Conservation (phyloP, 768 basidiomycete genomes). For the Wakefieldia striispora region DNA sequence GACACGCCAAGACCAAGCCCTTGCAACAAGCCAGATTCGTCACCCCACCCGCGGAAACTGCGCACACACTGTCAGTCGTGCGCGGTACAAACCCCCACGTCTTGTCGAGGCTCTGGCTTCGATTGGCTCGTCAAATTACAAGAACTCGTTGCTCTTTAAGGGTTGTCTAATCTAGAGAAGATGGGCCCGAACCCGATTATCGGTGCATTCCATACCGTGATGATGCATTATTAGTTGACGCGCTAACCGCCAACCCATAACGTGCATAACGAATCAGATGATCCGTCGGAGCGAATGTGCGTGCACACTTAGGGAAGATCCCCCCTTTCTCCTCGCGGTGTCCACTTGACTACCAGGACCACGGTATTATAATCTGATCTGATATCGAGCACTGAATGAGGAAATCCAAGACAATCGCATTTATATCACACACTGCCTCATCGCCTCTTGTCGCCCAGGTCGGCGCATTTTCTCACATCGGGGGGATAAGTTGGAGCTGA, state of each 20-base stretch:
- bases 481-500: slow-evolving; percentile 18
- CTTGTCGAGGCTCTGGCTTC: neutral
- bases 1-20: slow-evolving; percentile 2
- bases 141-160: neutral
- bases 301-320: neutral
- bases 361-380: slow-evolving; percentile 6
- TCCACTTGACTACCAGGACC: slow-evolving; percentile 13
- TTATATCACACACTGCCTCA: slow-evolving; percentile 26
- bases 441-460: neutral
- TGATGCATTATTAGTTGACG: slow-evolving; percentile 8
- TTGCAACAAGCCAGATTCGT: neutral
- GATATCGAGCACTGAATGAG: slow-evolving; percentile 6
- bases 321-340: slow-evolving; percentile 20
- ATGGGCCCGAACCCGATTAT: slow-evolving; percentile 8
- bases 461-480: slow-evolving; percentile 13
- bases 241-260: neutral
- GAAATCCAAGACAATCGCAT: slow-evolving; percentile 21
- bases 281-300: slow-evolving; percentile 6
- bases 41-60: neutral
- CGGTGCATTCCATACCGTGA: slow-evolving; percentile 8
- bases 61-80: neutral
- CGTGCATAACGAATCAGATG: slow-evolving; percentile 8
- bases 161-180: neutral
- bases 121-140: neutral
- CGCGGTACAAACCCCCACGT: neutral